Base-by-base conservation (phyloP, 1,139 yeast species). In the Hyphopichia burtonii region DNA sequence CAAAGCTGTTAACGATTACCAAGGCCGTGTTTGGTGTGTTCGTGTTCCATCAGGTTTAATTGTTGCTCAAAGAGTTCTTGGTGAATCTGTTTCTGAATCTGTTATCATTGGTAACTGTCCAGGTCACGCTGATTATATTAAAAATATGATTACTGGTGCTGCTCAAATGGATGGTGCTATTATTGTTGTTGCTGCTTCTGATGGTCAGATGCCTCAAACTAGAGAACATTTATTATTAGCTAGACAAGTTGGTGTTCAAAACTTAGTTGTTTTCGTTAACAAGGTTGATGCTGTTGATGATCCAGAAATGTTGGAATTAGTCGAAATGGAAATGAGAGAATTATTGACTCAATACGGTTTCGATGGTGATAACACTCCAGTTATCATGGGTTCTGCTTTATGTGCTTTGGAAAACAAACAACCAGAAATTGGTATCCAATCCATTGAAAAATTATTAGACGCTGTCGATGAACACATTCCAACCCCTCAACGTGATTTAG, bases 251-350 rank as follows among this genome's bases (percentile, higher is more conserved):
- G 99, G 99, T 80, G 96, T 93, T 55, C 96, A 93, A 75, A 81
- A 90, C 73, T 82, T 93, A 66, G 97, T 93, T 68, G 99, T 93
- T 42, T 93, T 87, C 58, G 98, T 94, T 50, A 93, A 93, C 86
- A 93, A 93, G 79, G 94, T 93, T 57, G 99, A 93, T 68, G 87
- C 96, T 55, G 83, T 93, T 64, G 97, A 93, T 66, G 99, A 93
- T 68, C 96, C 96, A 54, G 99, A 93, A 78, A 94, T 93, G 98
- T 81, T 93, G 71, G 99, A 94, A 77, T 85, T 94, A 60, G 99
- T 94, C 56, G 99, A 93, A 77, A 93, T 93, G 99, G 99, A 93
- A 80, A 94, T 93, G 98, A 88, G 99, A 77, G 99, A 93, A 67
- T 78, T 93, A 56, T 79, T 93, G 66, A 64, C 83, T 55, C 78